Evolutionary conservation across 2,329 filamentous ascomycete genomes (phyloP).

Genomic region (Claviceps capensis): DNA sequence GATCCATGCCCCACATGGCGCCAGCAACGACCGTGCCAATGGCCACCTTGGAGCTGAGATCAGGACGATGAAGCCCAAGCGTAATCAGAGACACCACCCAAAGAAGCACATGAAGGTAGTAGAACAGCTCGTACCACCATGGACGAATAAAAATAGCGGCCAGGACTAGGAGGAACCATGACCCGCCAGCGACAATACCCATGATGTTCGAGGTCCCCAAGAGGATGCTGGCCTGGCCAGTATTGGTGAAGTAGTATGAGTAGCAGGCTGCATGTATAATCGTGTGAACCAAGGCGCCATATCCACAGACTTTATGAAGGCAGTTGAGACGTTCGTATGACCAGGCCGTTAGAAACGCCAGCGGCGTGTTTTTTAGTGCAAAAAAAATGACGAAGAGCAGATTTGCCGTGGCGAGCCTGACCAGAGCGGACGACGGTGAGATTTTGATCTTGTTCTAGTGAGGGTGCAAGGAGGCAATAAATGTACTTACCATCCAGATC

Average conservation of each 20-base stretch:
- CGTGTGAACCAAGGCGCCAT: slow-evolving; percentile 30
- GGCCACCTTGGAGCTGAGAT: slow-evolving; percentile 26
- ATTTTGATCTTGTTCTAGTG: background rate
- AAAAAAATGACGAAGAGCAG: slow-evolving; percentile 38
- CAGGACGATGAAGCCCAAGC: slow-evolving; percentile 38
- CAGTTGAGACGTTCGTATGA: slow-evolving; percentile 47
- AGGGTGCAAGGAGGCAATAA: no score
- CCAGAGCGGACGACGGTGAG: no score
- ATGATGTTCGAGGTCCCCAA: slow-evolving; percentile 26
- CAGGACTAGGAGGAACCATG: slow-evolving; percentile 30
- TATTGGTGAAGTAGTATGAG: slow-evolving; percentile 23
- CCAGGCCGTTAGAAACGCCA: slow-evolving; percentile 37
- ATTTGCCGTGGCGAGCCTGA: slow-evolving; percentile 30
- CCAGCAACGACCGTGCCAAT: slow-evolving; percentile 28
- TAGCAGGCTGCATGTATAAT: slow-evolving; percentile 34
- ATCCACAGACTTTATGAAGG: slow-evolving; percentile 40
- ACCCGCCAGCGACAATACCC: slow-evolving; percentile 33
- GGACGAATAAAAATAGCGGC: slow-evolving; percentile 29
- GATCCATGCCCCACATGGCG: slow-evolving; percentile 36
- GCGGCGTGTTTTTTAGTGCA: slow-evolving; percentile 43
- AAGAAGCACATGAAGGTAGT: slow-evolving; percentile 35
- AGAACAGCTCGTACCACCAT: slow-evolving; percentile 42
- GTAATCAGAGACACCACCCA: slow-evolving; percentile 35
- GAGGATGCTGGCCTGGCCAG: slow-evolving; percentile 18
- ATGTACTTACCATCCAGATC: slow-evolving; percentile 23